These are phyloP conservation scores for Raphanus raphanistrum DNA, from an alignment of 345 rosid genomes.

Conservation along the genomic window DNA sequence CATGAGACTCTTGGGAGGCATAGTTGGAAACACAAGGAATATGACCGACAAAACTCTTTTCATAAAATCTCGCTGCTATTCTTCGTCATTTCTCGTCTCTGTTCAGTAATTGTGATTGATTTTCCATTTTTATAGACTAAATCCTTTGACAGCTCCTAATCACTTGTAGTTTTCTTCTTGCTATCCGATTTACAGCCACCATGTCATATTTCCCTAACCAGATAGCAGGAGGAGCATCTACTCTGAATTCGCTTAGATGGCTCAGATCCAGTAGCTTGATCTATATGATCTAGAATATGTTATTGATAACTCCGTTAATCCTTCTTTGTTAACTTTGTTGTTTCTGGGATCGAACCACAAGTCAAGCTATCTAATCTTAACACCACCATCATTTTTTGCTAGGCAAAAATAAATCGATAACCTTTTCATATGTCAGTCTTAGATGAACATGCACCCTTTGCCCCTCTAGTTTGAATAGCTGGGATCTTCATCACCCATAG, in stretches of 20 bases:
- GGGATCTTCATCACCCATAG: too few species aligned
- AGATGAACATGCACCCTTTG: too few species aligned
- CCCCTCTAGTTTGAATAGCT: too few species aligned
- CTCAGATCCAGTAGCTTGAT: conserved; percentile 49
- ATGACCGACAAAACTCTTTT: too few species aligned
- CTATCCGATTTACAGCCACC: too few species aligned
- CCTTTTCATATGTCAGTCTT: neutral
- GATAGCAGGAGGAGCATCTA: conserved; percentile 55
- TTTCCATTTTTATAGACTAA: neutral
- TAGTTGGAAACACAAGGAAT: too few species aligned
- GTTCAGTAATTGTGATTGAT: neutral
- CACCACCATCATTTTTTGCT: neutral
- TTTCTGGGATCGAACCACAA: conserved; percentile 91
- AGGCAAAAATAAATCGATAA: too few species aligned
- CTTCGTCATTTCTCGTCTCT: too few species aligned
- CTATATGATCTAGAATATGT: conserved; percentile 38
- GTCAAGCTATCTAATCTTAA: conserved; percentile 76
- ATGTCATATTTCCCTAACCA: too few species aligned
- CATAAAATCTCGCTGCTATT: too few species aligned
- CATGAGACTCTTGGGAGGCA: too few species aligned
- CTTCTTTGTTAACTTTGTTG: conserved; percentile 81
- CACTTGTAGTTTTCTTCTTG: neutral
- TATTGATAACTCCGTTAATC: conserved; percentile 46
- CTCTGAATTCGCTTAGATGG: conserved; percentile 73
- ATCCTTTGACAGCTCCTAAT: neutral